phyloP scores from a whole-genome alignment of 169 alveolate genomes.

The Babesia ovis region DNA sequence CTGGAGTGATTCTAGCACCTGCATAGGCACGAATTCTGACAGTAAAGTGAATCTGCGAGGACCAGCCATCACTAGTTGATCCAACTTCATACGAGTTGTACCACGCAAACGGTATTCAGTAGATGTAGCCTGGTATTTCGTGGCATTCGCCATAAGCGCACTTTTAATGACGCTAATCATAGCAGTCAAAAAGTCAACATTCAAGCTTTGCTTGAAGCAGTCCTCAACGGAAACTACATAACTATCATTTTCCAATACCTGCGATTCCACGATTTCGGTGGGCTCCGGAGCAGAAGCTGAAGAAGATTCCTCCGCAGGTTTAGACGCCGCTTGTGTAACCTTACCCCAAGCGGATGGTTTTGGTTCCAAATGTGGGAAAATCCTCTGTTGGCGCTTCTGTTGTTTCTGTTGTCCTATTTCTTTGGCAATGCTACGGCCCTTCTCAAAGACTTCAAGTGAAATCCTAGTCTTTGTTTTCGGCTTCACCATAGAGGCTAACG shows the following conservation, averaged over 20 bases:
- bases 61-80: constrained; percentile 34
- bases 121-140: constrained; percentile 39
- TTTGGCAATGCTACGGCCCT: constrained; percentile 39
- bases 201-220: constrained; percentile 4
- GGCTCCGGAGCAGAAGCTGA: not conserved
- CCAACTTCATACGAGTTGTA: constrained; percentile 42
- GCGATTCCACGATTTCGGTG: not conserved
- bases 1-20: constrained; percentile 64
- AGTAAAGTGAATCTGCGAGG: constrained; percentile 39
- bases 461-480: constrained; percentile 5
- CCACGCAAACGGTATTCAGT: constrained; percentile 49
- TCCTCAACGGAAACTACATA: constrained; percentile 24
- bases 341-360: constrained; percentile 8
- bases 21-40: constrained; percentile 64
- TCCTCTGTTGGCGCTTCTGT: constrained; percentile 18
- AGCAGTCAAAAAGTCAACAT: constrained; percentile 40
- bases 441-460: constrained; percentile 24
- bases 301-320: not conserved
- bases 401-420: constrained; percentile 21
- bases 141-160: constrained; percentile 28
- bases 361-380: not conserved
- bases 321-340: not conserved
- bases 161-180: constrained; percentile 44
- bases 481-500: constrained; percentile 51
- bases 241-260: constrained; percentile 5